phyloP scores from a whole-genome alignment of 176 grass and related monocot species.

The Carex parvula region DNA sequence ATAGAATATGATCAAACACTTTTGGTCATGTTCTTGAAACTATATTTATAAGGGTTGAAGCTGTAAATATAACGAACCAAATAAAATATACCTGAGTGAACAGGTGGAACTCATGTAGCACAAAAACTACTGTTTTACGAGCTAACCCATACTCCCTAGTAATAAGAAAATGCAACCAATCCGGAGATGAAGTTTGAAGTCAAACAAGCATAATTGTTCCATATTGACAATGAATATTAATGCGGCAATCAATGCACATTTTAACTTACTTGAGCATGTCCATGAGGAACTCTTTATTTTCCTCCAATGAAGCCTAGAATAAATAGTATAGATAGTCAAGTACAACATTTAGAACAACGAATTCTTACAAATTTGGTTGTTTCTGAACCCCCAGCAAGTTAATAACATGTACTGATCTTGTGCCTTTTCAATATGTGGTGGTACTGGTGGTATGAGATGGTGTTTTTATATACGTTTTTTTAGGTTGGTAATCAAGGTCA shows the following conservation, averaged over 20 bases:
- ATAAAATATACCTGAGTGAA: constrained; percentile 69
- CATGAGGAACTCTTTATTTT: constrained; percentile 86
- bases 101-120: constrained; percentile 91
- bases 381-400: constrained; percentile 8
- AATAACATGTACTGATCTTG: not conserved
- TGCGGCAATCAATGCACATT: not conserved
- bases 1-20: constrained; percentile 19
- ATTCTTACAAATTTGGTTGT: not conserved
- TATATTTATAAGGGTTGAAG: constrained; percentile 15
- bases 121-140: constrained; percentile 72
- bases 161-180: constrained; percentile 36
- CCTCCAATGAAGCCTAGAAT: constrained; percentile 90
- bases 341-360: not conserved
- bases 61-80: constrained; percentile 26
- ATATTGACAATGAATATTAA: constrained; percentile 12
- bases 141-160: constrained; percentile 83
- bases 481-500: not conserved
- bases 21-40: not conserved
- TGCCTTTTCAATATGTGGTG: not conserved
- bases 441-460: not conserved
- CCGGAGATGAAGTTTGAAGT: not conserved
- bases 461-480: not conserved
- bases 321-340: constrained; percentile 13
- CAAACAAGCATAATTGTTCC: not conserved
- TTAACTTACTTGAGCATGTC: constrained; percentile 67